A percentile compares a stretch with the other conserved stretches of the same genome.
Evolutionary conservation across 306 rosid species (phyloP).

Genomic region (Hippophae tibetana): DNA sequence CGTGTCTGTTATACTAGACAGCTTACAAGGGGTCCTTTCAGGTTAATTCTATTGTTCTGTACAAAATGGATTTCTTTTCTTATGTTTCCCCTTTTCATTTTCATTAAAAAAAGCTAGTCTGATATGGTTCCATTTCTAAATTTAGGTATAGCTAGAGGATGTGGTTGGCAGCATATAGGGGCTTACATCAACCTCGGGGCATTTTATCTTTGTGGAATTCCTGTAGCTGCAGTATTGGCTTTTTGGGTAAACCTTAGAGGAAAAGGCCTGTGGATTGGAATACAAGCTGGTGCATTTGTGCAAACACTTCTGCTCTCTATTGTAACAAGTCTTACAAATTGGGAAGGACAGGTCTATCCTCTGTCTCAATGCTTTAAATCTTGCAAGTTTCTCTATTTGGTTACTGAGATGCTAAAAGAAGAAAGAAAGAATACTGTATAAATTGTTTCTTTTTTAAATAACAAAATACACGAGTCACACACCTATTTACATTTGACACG

Average conservation of each 20-base stretch:
- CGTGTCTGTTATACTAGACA: constrained; percentile 1
- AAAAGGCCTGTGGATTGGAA: neutral
- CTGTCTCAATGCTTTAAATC: too few species aligned
- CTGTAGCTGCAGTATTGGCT: neutral
- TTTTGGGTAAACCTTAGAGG: neutral
- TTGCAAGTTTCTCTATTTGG: too few species aligned
- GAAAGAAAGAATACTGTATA: too few species aligned
- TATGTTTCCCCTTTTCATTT: too few species aligned
- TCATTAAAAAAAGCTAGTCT: too few species aligned
- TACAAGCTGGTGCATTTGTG: neutral
- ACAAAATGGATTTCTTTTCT: too few species aligned
- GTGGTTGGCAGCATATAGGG: neutral
- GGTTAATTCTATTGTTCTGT: neutral
- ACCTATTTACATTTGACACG: too few species aligned
- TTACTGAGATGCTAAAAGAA: too few species aligned
- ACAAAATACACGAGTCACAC: too few species aligned
- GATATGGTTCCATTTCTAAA: neutral
- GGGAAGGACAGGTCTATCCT: neutral
- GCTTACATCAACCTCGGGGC: neutral
- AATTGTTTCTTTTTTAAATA: too few species aligned
- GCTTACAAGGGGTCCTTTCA: constrained; percentile 9
- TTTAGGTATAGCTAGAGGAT: neutral
- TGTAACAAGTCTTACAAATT: neutral
- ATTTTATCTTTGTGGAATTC: neutral
- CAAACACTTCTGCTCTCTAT: neutral